Evolutionary conservation across 2,329 filamentous ascomycete species (phyloP).

Genomic region (Colletotrichum cordylinicola): DNA sequence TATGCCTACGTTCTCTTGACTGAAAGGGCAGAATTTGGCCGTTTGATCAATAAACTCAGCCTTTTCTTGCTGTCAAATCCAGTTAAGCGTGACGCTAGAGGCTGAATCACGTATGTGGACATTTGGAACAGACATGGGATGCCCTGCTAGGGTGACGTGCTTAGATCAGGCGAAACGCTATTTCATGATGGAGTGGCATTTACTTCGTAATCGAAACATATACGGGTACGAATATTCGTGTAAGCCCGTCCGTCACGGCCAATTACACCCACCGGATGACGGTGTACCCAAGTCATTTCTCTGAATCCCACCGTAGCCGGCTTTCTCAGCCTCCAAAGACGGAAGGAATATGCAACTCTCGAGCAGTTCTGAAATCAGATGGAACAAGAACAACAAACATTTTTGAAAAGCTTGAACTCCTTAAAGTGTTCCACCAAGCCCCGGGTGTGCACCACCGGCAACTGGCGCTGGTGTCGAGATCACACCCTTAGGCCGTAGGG

Average conservation of each 20-base stretch:
- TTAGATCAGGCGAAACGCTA: background rate
- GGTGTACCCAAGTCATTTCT: background rate
- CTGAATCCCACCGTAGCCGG: background rate
- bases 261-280: background rate
- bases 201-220: background rate
- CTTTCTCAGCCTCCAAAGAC: background rate
- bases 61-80: background rate
- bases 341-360: background rate
- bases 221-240: background rate
- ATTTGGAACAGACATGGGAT: background rate
- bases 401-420: background rate
- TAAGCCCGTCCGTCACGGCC: background rate
- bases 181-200: background rate
- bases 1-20: background rate
- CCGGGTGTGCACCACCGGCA: background rate
- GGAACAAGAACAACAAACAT: background rate
- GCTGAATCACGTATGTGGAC: background rate
- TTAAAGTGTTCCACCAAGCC: background rate
- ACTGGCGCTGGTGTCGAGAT: background rate
- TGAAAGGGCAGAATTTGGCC: background rate
- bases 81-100: background rate
- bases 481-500: slow-evolving; percentile 8
- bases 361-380: background rate
- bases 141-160: background rate
- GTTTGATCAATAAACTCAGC: background rate